Percentiles rank a stretch among this genome's conserved stretches.
phyloP scores from a whole-genome alignment of 2,329 filamentous ascomycete genomes.

The Chaetomium strumarium region DNA sequence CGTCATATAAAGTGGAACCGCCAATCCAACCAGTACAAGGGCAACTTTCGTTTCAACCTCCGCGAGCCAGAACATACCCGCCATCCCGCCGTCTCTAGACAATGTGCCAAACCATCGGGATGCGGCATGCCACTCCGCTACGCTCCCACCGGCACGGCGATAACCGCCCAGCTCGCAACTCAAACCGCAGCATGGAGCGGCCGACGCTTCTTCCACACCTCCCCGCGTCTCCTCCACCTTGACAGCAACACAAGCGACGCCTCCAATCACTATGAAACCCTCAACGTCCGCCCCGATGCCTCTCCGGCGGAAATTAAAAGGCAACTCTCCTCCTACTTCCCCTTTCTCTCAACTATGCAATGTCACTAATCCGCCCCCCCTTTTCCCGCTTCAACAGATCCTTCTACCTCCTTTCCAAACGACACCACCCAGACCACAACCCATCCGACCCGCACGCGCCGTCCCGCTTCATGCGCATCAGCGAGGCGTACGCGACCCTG shows the following conservation, averaged over 20 bases:
- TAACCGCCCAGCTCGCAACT: conserved; percentile 13
- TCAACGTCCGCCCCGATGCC: conserved; percentile 66
- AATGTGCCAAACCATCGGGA: conserved; percentile 34
- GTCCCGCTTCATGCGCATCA: conserved; percentile 73
- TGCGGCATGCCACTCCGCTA: conserved; percentile 58
- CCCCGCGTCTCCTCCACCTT: conserved; percentile 27
- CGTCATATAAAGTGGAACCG: background rate
- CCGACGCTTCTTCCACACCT: conserved; percentile 27
- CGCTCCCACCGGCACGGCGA: conserved; percentile 27
- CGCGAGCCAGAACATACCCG: background rate
- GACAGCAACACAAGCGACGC: conserved; percentile 28
- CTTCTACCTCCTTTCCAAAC: conserved; percentile 89
- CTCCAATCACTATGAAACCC: conserved; percentile 68
- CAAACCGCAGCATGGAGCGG: conserved; percentile 1
- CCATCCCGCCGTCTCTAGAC: background rate
- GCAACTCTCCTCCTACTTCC: conserved; percentile 59
- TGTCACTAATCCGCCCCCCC: background rate
- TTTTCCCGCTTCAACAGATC: conserved; percentile 38
- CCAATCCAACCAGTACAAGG: background rate
- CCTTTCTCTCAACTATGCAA: conserved; percentile 49
- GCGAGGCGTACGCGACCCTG: conserved; percentile 76
- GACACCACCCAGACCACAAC: conserved; percentile 90
- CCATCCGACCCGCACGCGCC: conserved; percentile 65
- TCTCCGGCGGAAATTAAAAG: conserved; percentile 78
- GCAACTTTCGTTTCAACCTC: background rate